Base-by-base conservation (phyloP, 768 basidiomycete genomes). In the Ramaria sp. region DNA sequence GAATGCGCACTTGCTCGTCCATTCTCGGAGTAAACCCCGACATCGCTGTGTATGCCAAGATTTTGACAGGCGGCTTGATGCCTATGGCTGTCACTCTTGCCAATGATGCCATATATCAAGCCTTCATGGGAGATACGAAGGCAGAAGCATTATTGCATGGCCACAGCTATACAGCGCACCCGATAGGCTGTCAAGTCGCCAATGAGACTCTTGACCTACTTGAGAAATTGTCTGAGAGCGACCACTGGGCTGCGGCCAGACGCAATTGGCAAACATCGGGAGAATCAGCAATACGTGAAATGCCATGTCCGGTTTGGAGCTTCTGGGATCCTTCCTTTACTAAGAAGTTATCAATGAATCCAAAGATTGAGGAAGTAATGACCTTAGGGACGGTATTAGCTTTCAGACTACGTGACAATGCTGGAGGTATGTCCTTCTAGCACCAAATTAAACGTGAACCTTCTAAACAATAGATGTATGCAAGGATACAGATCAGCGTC, bases 101-200 rank as follows among this genome's bases (percentile, higher is more conserved):
- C 2, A 82, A 82, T 2, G 77, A 87, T 59, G 76, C 78, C 3
- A 82, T 97, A 37, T 98, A 93, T 73, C 68, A 78, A 20, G 82
- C 88, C 0, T 97, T 97, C 71, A 70, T 78, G 38, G 79, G 88
- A 34, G 75, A 79, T 34, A 76, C 75, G 37, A 97, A 97, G 68
- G 78, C 76, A n/a, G 81, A 88, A 59, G 92, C 95, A 15, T 72
- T 98, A 13, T 73, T 97, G 1, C 95, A 98, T 60, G 95, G 95
- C 0, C 95, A 98, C 68, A 91, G 88, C 57, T 98, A 98, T 68
- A 96, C 91, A 0, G 95, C 95, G 2, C 90, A 96, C 67, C 81
- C 95, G 0, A 77, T 96, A 39, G 95, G 92, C 0, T 97, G 95
- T 69, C 85, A 88, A 60, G 89, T 96, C 12, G 95, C 95, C 0